Conservation (phyloP, 805 yeast genomes). For the Yamadazyma akitaensis region DNA sequence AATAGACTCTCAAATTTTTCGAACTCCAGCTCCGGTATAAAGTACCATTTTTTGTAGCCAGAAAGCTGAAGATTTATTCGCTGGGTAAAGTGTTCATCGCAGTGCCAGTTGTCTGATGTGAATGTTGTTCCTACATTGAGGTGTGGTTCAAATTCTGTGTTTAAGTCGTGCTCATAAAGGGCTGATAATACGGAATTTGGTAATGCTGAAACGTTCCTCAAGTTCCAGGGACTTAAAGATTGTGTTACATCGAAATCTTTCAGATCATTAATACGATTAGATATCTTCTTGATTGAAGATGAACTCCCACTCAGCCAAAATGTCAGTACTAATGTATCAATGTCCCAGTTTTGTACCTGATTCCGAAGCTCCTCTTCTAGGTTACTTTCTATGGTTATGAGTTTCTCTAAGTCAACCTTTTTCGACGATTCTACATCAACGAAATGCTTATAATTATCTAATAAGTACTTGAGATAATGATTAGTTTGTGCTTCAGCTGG, state of each 20-base stretch:
- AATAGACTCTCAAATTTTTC: constrained; percentile 39
- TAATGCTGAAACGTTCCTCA: constrained; percentile 50
- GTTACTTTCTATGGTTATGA: neutral
- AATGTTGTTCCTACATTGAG: constrained; percentile 52
- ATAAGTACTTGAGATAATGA: constrained; percentile 1
- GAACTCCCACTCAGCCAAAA: neutral
- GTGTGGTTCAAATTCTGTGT: constrained; percentile 42
- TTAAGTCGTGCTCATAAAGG: constrained; percentile 38
- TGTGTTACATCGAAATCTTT: neutral
- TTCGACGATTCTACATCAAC: neutral
- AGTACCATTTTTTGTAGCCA: constrained; percentile 63
- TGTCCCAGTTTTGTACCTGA: neutral
- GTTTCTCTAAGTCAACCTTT: neutral
- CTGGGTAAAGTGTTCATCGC: constrained; percentile 61
- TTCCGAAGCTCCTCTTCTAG: neutral
- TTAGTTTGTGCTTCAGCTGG: constrained; percentile 4
- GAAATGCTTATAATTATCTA: neutral
- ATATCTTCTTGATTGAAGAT: neutral
- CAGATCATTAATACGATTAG: neutral
- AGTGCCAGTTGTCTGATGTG: constrained; percentile 53
- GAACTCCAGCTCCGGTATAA: constrained; percentile 55
- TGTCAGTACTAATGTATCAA: neutral
- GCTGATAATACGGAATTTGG: constrained; percentile 48
- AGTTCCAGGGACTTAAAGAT: constrained; percentile 50
- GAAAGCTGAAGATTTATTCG: constrained; percentile 49